Evolutionary conservation across 1,284 basidiomycete species (phyloP).

Genomic region (Flammula alnicola): DNA sequence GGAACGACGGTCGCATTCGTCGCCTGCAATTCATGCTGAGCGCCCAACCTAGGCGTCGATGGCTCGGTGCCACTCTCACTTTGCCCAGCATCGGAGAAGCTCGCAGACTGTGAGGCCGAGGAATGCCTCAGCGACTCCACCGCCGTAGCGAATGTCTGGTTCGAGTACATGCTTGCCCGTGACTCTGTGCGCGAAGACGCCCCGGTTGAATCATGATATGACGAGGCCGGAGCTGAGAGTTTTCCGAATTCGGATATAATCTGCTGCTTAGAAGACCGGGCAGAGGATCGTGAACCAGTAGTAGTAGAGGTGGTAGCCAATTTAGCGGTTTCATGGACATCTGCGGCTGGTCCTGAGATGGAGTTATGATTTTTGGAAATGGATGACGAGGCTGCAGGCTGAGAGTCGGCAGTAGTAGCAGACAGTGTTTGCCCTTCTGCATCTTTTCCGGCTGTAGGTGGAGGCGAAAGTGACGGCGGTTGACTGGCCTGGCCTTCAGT

Average conservation of each 20-base stretch:
- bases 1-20: slow-evolving; percentile 21
- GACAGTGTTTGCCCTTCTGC: too few relatives aligned
- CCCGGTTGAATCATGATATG: slow-evolving; percentile 26
- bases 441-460: too few relatives aligned
- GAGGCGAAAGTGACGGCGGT: neutral
- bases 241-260: slow-evolving; percentile 24
- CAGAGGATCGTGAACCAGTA: neutral
- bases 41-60: slow-evolving; percentile 15
- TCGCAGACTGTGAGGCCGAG: neutral
- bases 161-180: slow-evolving; percentile 39
- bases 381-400: slow-evolving; percentile 3
- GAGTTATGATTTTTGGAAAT: slow-evolving; percentile 10
- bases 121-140: slow-evolving; percentile 31
- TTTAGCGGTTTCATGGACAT: neutral
- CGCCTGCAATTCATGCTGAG: slow-evolving; percentile 16
- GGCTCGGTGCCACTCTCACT: slow-evolving; percentile 7
- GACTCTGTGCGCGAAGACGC: slow-evolving; percentile 40
- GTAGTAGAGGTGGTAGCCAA: slow-evolving; percentile 1
- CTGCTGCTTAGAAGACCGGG: neutral
- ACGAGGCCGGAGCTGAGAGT: slow-evolving; percentile 25
- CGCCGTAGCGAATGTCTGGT: slow-evolving; percentile 43
- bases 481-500: neutral
- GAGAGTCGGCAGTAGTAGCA: neutral
- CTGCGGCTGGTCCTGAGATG: too few relatives aligned
- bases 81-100: slow-evolving; percentile 4